These are phyloP conservation scores for Xylaria cubensis DNA, from an alignment of 495 filamentous ascomycete species.

Conservation along the genomic window DNA sequence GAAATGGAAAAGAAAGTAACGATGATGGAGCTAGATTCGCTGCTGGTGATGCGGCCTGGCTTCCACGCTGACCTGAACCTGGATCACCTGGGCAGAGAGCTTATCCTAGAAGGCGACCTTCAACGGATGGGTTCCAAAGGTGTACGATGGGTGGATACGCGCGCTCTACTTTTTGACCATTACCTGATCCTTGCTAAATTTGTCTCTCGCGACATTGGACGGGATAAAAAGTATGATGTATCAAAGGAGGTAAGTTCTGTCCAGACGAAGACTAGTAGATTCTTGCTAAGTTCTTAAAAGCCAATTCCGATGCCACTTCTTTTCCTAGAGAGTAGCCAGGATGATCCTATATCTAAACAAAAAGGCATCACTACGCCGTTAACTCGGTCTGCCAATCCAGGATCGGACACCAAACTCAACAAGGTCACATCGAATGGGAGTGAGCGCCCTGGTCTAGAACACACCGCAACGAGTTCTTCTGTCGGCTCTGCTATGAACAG, in stretches of 20 bases:
- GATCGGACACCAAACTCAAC: conserved; percentile 60
- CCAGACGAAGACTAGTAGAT: not conserved
- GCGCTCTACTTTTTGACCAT: conserved; percentile 94
- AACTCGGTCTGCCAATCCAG: conserved; percentile 53
- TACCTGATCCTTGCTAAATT: conserved; percentile 93
- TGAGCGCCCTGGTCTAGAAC: conserved; percentile 66
- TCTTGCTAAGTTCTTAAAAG: conserved; percentile 43
- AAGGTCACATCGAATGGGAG: conserved; percentile 54
- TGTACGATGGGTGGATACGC: conserved; percentile 89
- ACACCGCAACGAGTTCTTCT: conserved; percentile 66
- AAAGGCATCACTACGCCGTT: conserved; percentile 78
- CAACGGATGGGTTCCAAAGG: conserved; percentile 85
- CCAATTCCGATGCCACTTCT: conserved; percentile 98
- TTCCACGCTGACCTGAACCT: conserved; percentile 93
- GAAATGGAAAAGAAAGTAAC: conserved; percentile 94
- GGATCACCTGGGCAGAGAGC: conserved; percentile 86
- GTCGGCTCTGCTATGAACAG: conserved; percentile 56
- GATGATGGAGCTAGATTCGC: conserved; percentile 80
- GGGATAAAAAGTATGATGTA: conserved; percentile 90
- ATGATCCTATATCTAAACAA: conserved; percentile 88
- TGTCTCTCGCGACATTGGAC: conserved; percentile 70
- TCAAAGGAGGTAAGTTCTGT: conserved; percentile 75
- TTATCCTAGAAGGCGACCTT: conserved; percentile 89
- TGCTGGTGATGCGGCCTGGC: conserved; percentile 81
- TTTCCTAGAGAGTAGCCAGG: conserved; percentile 86